A percentile compares a stretch with the other conserved stretches of the same genome.
phyloP scores from a whole-genome alignment of 306 rosid genomes.

The Pyrus communis region DNA sequence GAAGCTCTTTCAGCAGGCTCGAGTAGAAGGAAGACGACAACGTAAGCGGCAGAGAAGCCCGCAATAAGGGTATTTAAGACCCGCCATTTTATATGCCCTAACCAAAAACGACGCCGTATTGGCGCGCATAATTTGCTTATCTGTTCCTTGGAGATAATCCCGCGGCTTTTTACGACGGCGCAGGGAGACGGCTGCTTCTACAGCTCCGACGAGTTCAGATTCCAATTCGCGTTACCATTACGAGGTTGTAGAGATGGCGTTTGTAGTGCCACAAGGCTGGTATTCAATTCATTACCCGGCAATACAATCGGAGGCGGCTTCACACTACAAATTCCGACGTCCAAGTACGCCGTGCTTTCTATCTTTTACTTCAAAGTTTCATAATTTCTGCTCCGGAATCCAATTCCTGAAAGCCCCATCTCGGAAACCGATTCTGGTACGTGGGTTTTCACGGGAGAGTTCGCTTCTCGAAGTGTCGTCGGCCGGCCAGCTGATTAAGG shows the following conservation, averaged over 20 bases:
- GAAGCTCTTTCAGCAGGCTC: neutral
- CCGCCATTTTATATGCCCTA: neutral
- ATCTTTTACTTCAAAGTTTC: slow-evolving; percentile 11
- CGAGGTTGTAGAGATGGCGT: neutral
- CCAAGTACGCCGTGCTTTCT: neutral
- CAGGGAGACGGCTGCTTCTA: neutral
- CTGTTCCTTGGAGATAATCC: neutral
- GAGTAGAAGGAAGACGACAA: neutral
- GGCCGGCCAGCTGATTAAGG: slow-evolving; percentile 9
- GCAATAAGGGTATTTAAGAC: neutral
- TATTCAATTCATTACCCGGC: neutral
- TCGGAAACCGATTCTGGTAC: neutral
- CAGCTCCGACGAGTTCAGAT: neutral
- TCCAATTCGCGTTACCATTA: too few species aligned
- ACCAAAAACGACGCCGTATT: neutral
- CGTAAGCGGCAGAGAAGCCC: neutral
- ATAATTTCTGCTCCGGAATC: neutral
- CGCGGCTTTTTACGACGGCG: neutral
- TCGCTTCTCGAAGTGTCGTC: neutral
- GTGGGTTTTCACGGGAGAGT: neutral
- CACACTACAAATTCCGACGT: neutral
- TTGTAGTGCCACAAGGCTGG: neutral
- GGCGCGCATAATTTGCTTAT: too few species aligned
- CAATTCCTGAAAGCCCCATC: slow-evolving; percentile 3
- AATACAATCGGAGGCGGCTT: neutral